Evolutionary conservation across 768 basidiomycete species (phyloP), one percentile per base, ranked within the genome.

Genomic region (Boletellus ananas): DNA sequence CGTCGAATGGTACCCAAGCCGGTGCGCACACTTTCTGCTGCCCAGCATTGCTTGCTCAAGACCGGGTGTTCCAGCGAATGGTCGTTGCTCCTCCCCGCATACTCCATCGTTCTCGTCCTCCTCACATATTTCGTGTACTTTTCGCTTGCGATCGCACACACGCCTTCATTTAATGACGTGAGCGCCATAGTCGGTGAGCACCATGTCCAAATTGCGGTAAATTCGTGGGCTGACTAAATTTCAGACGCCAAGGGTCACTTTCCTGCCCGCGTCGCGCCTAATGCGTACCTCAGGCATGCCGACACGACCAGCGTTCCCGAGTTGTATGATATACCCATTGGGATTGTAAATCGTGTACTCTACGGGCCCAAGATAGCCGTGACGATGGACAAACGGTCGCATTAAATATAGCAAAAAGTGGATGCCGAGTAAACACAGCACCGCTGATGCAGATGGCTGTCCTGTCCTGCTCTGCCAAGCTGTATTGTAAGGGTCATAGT

Each of bases 1-100:
- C 9, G 74, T 93, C 25, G 69, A 76, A 11, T 94, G 91, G 91
- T 94, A 92, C 61, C 92, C 92, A n/a, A 90, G 77, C 61, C 78
- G 90, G 91, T 88, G 49, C 55, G 77, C 57, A 25, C 47, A 35
- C 6, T 20, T n/a, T 16, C 31, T n/a, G 20, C 33, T 34, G 7
- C 23, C n/a, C 23, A 25, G 23, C 23, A 5, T 6, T 25, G 23
- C 23, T 3, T 29, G 3, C 23, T 6, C 4, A 14, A 34, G 25
- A 41, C 13, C 3, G 10, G 3, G 25, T 10, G 33, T 42, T 49
- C n/a, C 55, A 93, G 91, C 17, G 90, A 94, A 74, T 94, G 92
- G 91, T 79, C 89, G 23, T 58, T 94, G 23, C 78, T 93, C 17
- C 60, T 93, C 16, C 92, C 92, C 23, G 79, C 92, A 5, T 94